These are phyloP conservation scores for Chaetomium sp. DNA, from an alignment of 2,329 filamentous ascomycete genomes.

Conservation along the genomic window DNA sequence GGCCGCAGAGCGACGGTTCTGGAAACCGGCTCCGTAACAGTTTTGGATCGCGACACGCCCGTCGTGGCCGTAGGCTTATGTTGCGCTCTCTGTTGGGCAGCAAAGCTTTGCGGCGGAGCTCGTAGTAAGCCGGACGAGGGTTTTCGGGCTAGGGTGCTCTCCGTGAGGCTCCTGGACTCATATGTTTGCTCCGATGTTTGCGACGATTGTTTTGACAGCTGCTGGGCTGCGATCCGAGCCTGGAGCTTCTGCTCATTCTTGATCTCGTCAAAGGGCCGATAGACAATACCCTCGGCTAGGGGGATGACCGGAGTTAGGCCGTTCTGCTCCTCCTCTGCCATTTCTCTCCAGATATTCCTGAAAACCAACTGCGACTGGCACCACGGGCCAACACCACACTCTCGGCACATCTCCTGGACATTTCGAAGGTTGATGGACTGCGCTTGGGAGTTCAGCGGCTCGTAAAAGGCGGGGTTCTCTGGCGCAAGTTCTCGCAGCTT, in stretches of 20 bases:
- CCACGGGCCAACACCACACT: slow-evolving; percentile 62
- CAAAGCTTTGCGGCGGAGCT: slow-evolving; percentile 65
- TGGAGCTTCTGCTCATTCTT: slow-evolving; percentile 54
- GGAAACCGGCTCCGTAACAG: slow-evolving; percentile 39
- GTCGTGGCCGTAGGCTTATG: slow-evolving; percentile 46
- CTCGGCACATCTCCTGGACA: slow-evolving; percentile 58
- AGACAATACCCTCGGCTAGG: slow-evolving; percentile 62
- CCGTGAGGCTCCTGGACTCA: slow-evolving; percentile 38
- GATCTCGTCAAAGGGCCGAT: slow-evolving; percentile 65
- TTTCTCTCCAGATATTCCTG: slow-evolving; percentile 65
- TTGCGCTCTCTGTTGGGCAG: slow-evolving; percentile 65
- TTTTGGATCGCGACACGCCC: slow-evolving; percentile 38
- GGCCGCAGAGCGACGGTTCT: slow-evolving; percentile 32
- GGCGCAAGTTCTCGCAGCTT: slow-evolving; percentile 61
- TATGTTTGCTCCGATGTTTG: slow-evolving; percentile 36
- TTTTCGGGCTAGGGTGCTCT: slow-evolving; percentile 37
- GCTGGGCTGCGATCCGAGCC: slow-evolving; percentile 34
- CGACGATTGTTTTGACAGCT: slow-evolving; percentile 23
- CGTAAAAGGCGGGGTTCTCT: slow-evolving; percentile 60
- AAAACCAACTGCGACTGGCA: slow-evolving; percentile 49
- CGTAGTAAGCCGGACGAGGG: slow-evolving; percentile 50
- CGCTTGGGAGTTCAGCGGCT: slow-evolving; percentile 48
- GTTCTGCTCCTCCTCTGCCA: slow-evolving; percentile 68
- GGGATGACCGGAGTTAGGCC: slow-evolving; percentile 66
- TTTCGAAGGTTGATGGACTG: slow-evolving; percentile 53